These are phyloP conservation scores for Aspergillus novofumigatus DNA, from an alignment of 2,329 filamentous ascomycete species.

Conservation along the genomic window DNA sequence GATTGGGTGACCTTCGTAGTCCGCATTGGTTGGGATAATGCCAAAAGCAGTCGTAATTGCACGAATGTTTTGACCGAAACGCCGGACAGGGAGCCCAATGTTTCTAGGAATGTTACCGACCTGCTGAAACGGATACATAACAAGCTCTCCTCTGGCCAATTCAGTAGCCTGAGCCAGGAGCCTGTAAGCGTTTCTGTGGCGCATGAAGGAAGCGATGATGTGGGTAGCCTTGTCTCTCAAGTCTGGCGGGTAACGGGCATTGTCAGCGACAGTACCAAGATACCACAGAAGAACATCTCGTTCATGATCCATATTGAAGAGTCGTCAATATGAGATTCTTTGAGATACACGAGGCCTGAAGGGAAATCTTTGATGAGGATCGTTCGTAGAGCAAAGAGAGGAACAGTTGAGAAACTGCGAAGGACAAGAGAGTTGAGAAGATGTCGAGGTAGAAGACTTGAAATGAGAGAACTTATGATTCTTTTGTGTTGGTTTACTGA, in stretches of 20 bases:
- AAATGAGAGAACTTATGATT: not conserved
- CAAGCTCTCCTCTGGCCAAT: conserved; percentile 3
- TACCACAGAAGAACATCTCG: conserved; percentile 5
- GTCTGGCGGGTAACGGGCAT: conserved; percentile 3
- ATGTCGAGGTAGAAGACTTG: not conserved
- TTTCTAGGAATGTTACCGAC: not conserved
- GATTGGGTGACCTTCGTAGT: conserved; percentile 8
- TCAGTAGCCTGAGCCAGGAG: conserved; percentile 16
- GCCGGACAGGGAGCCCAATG: conserved; percentile 7
- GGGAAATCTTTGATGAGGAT: not conserved
- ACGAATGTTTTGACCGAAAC: conserved; percentile 8
- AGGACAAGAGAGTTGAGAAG: not conserved
- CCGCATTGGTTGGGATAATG: conserved; percentile 15
- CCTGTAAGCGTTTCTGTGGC: conserved; percentile 13
- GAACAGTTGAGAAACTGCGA: not conserved
- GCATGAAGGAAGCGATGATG: conserved; percentile 11
- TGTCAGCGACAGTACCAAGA: conserved; percentile 5
- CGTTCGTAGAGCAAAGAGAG: not conserved
- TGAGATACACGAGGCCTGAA: not conserved
- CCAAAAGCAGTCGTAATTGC: conserved; percentile 11
- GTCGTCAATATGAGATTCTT: not conserved
- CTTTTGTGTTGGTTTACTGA: not conserved
- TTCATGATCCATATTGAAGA: conserved; percentile 5
- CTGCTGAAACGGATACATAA: conserved; percentile 6
- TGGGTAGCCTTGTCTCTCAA: conserved; percentile 12